Evolutionary conservation across 495 filamentous ascomycete genomes (phyloP), one percentile per base, ranked within the genome.

Genomic region (Xylaria nigripes): DNA sequence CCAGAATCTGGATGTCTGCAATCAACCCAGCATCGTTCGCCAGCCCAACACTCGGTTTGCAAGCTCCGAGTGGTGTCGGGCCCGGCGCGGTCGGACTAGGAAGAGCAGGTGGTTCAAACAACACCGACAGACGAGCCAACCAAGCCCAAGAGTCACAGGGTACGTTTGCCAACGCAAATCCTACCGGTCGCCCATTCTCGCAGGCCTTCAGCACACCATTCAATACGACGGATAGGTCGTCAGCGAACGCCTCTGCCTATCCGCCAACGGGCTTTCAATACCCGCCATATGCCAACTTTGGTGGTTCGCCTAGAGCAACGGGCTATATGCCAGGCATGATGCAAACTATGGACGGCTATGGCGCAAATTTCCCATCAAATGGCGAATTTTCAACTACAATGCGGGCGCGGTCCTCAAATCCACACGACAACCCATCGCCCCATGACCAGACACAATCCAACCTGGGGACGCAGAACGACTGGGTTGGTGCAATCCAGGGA

Each of bases 1-100:
- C 91, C 18, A 82, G 93, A 50, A 97, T 98, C 65, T 98, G 93
- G 93, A 95, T 98, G 90, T 96, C 90, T 5, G 92, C 93, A 7
- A 94, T 98, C 72, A 98, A 98, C 64, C 94, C 93, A 2, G 93
- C 93, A 6, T 95, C 92, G 1, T 96, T 96, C 68, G 89, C 90
- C n/a, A 91, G 88, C 48, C 87, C 88, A 3, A 76, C 80, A 23
- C 73, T 86, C 45, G 83, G 86, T 25, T 70, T 92, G 29, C 83
- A 85, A 62, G 78, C 81, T 2, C 80, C 84, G 1, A 82, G 78
- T 56, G 79, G 79, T 23, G 75, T 84, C 59, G 82, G 81, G 6
- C 78, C 81, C 16, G 82, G 81, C 25, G 79, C 81, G 45, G 79
- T 84, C 24, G 72, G 72, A 19, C 69, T 76, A 9, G 67, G 66